Base-by-base conservation (phyloP, 495 filamentous ascomycete genomes). In the Trichocladium antarcticum region DNA sequence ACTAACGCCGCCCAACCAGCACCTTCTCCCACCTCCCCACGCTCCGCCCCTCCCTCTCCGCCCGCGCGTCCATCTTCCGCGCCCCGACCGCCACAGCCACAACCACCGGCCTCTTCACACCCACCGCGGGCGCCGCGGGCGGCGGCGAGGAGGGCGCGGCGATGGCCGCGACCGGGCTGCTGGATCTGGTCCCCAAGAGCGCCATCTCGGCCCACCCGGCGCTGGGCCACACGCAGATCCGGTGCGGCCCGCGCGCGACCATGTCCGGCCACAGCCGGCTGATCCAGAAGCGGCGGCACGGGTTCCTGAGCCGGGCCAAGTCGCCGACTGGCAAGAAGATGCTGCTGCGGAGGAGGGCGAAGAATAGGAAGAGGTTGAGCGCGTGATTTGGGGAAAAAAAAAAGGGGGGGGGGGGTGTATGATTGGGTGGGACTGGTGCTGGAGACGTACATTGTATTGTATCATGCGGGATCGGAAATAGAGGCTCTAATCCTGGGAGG, bases 261-360 rank as follows among this genome's bases (percentile, higher is more conserved):
- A 67, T 72, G 68, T 59, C 63, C 27, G 48, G 58, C 14, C 37
- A 58, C 40, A 69, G 57, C 36, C 62, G 71, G n/a, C 58, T 74
- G n/a, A 51, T 71, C n/a, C 68, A 71, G 57, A 73, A 73, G 63
- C 53, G 71, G 24, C 56, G 67, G 14, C 68, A 71, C 45, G 70
- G 71, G 12, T 74, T 73, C 52, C 49, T 74, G n/a, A 68, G 62
- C 49, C 55, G 70, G 21, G 42, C 66, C 12, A 53, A 51, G 47
- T 64, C 67, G 7, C 57, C 56, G 40, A 68, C 60, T 10, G 71
- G 71, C 21, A 55, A 57, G 46, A 69, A 66, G 56, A 68, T 51
- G 44, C 50, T 74, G 35, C 50, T 57, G 57, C 52, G 66, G 40
- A 49, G 71, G 49, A 62, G 16, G 49, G 45, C 51, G 0, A 72